Conservation (phyloP, 1,284 basidiomycete genomes). For the Agaricales sp. region DNA sequence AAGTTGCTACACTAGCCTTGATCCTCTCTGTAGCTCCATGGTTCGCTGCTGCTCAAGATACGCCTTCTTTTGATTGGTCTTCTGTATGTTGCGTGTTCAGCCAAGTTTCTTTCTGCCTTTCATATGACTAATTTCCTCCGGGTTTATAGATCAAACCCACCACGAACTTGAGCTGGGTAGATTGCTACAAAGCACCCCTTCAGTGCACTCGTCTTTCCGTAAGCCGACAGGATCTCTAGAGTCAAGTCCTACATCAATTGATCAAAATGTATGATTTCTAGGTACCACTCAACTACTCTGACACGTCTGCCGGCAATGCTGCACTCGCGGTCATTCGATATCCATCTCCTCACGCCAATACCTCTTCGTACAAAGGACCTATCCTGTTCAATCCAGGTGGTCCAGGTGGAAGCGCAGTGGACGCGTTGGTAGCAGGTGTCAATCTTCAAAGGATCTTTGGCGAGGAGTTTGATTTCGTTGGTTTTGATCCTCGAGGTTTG, state of each 20-base stretch:
- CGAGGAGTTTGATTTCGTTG: conserved; percentile 34
- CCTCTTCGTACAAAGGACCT: conserved; percentile 27
- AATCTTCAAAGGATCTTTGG: conserved; percentile 26
- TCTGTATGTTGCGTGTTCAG: too few species aligned
- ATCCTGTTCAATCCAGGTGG: conserved; percentile 44
- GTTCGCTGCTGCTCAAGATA: too few species aligned
- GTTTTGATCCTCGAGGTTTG: conserved; percentile 35
- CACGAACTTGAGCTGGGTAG: background rate
- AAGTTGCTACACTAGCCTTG: too few species aligned
- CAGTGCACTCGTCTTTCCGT: background rate
- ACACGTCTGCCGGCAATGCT: conserved; percentile 17
- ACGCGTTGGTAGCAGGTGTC: conserved; percentile 18
- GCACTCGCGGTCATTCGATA: conserved; percentile 27
- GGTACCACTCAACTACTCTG: conserved; percentile 29
- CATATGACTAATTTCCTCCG: too few species aligned
- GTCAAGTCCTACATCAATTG: background rate
- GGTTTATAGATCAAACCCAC: background rate
- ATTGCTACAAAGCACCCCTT: background rate
- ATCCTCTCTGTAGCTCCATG: too few species aligned
- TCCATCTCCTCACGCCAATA: conserved; percentile 13
- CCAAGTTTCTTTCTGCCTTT: too few species aligned
- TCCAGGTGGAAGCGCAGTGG: conserved; percentile 37
- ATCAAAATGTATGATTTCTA: conserved; percentile 10
- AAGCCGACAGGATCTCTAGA: background rate
- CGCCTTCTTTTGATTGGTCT: too few species aligned